phyloP scores from a whole-genome alignment of 139 green algal genomes.

The Volvox reticuliferus region DNA sequence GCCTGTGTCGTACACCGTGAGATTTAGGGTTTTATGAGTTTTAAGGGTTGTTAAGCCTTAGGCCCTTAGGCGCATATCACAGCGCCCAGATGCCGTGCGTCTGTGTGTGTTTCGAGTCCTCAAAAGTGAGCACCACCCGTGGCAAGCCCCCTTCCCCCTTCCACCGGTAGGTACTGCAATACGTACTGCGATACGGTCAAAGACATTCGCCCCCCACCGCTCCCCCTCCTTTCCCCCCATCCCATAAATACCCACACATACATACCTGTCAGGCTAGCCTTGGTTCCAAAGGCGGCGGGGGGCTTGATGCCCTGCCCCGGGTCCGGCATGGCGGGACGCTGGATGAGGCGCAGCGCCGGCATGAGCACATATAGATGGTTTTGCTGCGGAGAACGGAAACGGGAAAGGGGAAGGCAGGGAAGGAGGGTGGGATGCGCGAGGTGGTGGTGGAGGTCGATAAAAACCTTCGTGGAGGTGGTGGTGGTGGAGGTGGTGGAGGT shows the following conservation, averaged over 20 bases:
- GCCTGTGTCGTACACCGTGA: neutral
- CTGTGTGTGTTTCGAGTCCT: neutral
- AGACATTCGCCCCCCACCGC: neutral
- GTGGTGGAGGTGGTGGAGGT: no score
- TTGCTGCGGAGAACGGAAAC: slow-evolving; percentile 34
- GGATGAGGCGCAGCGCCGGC: neutral
- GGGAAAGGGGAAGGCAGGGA: neutral
- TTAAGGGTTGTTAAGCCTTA: no score
- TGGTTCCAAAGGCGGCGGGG: slow-evolving; percentile 10
- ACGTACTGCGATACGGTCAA: neutral
- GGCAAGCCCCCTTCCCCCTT: neutral
- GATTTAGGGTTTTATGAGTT: neutral
- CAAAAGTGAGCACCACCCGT: neutral
- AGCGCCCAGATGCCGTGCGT: neutral
- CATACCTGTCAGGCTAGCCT: slow-evolving; percentile 26
- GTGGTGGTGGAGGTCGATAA: no score
- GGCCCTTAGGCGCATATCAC: no score
- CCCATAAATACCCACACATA: neutral
- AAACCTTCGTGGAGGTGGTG: no score
- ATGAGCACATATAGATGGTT: slow-evolving; percentile 41
- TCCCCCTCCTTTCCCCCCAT: neutral
- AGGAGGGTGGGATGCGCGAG: no score
- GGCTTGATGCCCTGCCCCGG: slow-evolving; percentile 39
- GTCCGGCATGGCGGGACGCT: slow-evolving; percentile 16
- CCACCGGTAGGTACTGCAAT: neutral